Evolutionary conservation across 768 basidiomycete species (phyloP).

Genomic region (Suillus lakei): DNA sequence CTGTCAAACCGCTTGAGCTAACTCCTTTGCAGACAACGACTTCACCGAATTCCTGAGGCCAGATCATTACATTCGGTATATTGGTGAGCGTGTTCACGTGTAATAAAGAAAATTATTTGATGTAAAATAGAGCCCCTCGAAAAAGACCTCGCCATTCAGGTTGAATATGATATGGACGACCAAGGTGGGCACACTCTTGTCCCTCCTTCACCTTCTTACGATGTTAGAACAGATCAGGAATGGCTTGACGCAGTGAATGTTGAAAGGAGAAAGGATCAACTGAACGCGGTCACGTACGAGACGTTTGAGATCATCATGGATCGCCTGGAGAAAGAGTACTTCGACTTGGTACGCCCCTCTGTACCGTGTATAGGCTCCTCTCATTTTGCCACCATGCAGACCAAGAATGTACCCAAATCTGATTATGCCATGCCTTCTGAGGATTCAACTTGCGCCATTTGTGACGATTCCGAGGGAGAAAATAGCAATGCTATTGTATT

Average conservation of each 20-base stretch:
- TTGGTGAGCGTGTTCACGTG: constrained; percentile 56
- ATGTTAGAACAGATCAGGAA: constrained; percentile 70
- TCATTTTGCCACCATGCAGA: constrained; percentile 49
- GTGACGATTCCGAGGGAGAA: constrained; percentile 98
- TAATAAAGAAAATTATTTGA: constrained; percentile 13
- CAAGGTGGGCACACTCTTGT: constrained; percentile 63
- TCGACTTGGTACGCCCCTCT: constrained; percentile 73
- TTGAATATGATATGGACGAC: constrained; percentile 99
- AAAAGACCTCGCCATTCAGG: constrained; percentile 87
- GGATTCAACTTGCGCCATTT: constrained; percentile 95
- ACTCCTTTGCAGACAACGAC: constrained; percentile 56
- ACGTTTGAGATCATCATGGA: constrained; percentile 97
- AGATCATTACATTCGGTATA: constrained; percentile 89
- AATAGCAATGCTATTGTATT: constrained; percentile 99
- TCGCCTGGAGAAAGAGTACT: constrained; percentile 98
- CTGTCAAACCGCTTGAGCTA: constrained; percentile 9
- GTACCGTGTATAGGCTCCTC: constrained; percentile 7
- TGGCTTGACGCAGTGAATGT: constrained; percentile 89
- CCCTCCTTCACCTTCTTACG: constrained; percentile 11
- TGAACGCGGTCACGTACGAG: constrained; percentile 78
- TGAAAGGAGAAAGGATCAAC: constrained; percentile 78
- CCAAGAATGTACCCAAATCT: constrained; percentile 91
- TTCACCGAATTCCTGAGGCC: constrained; percentile 75
- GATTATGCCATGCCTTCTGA: constrained; percentile 89
- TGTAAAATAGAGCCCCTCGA: constrained; percentile 79